phyloP scores from a whole-genome alignment of 2,329 filamentous ascomycete species.

The Juglanconis juglandina region DNA sequence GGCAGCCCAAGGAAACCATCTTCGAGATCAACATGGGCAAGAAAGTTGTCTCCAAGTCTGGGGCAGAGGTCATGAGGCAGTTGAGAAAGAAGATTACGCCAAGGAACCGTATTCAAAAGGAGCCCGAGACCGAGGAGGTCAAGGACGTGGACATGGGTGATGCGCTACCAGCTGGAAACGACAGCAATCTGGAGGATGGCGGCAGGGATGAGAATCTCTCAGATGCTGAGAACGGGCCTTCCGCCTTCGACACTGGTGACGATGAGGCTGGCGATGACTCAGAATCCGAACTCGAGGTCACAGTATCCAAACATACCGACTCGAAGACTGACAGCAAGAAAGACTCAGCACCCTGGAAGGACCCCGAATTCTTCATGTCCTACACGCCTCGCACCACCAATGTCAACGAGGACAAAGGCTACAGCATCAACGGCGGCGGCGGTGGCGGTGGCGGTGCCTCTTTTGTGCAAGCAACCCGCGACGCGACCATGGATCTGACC shows the following conservation, averaged over 20 bases:
- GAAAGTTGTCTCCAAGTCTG: conserved; percentile 58
- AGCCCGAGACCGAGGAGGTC: conserved; percentile 32
- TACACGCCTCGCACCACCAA: conserved; percentile 82
- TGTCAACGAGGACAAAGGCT: conserved; percentile 83
- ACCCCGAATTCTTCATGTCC: conserved; percentile 92
- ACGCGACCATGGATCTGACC: conserved; percentile 85
- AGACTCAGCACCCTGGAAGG: conserved; percentile 61
- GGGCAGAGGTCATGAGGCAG: conserved; percentile 72
- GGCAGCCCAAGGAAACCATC: conserved; percentile 89
- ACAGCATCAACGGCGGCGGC: conserved; percentile 85
- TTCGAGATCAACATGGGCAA: conserved; percentile 84
- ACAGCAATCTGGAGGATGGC: conserved; percentile 22
- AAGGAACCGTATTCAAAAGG: conserved; percentile 43
- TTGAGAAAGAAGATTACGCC: conserved; percentile 67
- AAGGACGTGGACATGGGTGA: conserved; percentile 30
- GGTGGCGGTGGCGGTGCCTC: conserved; percentile 47
- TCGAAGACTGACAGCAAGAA: conserved; percentile 48
- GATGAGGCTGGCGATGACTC: conserved; percentile 57
- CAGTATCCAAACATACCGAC: conserved; percentile 59
- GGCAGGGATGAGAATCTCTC: conserved; percentile 33
- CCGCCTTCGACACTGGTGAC: conserved; percentile 43
- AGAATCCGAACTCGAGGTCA: conserved; percentile 64
- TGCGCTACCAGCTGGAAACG: conserved; percentile 23
- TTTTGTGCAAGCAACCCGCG: conserved; percentile 85
- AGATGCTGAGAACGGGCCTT: conserved; percentile 32